These are phyloP conservation scores for Saksenaea vasiformis DNA, from an alignment of 371 early-diverging fungal genomes.

Conservation along the genomic window DNA sequence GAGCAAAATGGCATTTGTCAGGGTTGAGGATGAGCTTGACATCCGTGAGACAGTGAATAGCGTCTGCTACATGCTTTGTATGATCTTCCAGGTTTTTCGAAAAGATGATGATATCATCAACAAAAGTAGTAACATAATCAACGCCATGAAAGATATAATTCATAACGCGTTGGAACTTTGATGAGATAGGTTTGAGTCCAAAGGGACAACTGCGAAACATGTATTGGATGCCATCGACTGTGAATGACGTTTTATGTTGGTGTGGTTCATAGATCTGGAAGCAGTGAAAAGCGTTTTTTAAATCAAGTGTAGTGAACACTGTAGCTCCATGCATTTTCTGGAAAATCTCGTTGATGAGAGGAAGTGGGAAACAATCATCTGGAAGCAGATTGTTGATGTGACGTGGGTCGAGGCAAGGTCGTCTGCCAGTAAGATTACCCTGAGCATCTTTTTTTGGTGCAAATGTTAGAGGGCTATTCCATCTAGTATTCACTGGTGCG, in stretches of 20 bases:
- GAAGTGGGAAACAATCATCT: constrained; percentile 24
- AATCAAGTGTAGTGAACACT: constrained; percentile 25
- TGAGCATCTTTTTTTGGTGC: constrained; percentile 26
- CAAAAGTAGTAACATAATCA: background rate
- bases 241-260: constrained; percentile 18
- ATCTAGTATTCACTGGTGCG: constrained; percentile 5
- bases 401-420: constrained; percentile 25
- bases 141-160: background rate
- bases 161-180: constrained; percentile 24
- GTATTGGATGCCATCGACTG: constrained; percentile 20
- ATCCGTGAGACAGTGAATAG: constrained; percentile 8
- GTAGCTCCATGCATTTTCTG: constrained; percentile 8
- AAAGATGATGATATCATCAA: constrained; percentile 16
- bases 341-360: constrained; percentile 24
- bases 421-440: constrained; percentile 2
- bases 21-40: constrained; percentile 16
- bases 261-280: constrained; percentile 25
- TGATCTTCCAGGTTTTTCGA: background rate
- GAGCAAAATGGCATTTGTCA: constrained; percentile 13
- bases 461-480: constrained; percentile 8
- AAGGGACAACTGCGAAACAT: constrained; percentile 24
- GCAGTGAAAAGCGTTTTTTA: constrained; percentile 27
- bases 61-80: constrained; percentile 8
- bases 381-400: constrained; percentile 19
- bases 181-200: constrained; percentile 26